Conservation (phyloP, 164 flowering plant species). For the Piper longum region DNA sequence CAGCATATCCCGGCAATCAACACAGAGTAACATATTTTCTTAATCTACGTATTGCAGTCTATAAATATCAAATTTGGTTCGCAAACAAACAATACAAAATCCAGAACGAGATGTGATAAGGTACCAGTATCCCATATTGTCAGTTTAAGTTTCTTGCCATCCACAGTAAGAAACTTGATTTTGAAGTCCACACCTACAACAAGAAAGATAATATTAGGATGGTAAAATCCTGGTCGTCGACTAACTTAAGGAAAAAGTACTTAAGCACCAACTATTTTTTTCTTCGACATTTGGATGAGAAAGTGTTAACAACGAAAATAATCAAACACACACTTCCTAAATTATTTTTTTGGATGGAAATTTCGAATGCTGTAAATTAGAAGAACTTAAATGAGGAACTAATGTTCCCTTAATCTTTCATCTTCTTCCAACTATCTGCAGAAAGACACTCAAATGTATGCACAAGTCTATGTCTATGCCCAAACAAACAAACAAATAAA, state of each 20-base stretch:
- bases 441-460: too few species aligned
- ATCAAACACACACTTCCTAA: not conserved
- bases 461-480: too few species aligned
- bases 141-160: slow-evolving; percentile 71
- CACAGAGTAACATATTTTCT: too few species aligned
- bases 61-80: not conserved
- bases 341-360: not conserved
- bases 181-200: slow-evolving; percentile 78
- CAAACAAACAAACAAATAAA: not conserved
- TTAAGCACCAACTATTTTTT: not conserved
- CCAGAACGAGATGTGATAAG: not conserved
- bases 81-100: not conserved
- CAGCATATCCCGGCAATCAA: too few species aligned
- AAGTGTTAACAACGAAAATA: too few species aligned
- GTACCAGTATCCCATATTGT: slow-evolving; percentile 97
- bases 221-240: not conserved
- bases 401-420: not conserved
- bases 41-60: too few species aligned
- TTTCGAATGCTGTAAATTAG: not conserved
- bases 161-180: slow-evolving; percentile 64
- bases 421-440: too few species aligned
- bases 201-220: not conserved
- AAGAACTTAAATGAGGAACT: not conserved
- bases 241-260: not conserved
- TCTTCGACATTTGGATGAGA: too few species aligned